phyloP scores from a whole-genome alignment of 2,329 filamentous ascomycete genomes.

The Diaporthe sp. region DNA sequence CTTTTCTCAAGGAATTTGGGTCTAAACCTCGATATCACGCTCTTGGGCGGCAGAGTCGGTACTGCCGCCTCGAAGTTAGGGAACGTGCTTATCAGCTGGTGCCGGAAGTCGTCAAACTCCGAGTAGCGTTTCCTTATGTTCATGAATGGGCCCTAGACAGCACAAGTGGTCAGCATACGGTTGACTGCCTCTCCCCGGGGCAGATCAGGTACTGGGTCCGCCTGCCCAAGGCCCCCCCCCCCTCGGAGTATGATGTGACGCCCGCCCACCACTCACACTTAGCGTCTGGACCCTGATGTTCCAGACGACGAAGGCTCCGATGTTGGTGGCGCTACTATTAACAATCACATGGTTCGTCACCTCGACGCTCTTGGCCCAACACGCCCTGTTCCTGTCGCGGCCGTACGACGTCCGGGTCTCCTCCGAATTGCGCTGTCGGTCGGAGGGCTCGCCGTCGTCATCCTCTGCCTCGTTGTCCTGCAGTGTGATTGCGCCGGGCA shows the following conservation, averaged over 20 bases:
- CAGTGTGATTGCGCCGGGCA: constrained; percentile 69
- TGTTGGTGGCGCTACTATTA: constrained; percentile 65
- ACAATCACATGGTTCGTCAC: constrained; percentile 68
- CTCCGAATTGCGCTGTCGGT: constrained; percentile 26
- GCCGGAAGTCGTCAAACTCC: constrained; percentile 87
- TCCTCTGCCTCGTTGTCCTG: constrained; percentile 70
- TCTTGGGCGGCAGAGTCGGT: constrained; percentile 91
- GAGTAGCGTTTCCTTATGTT: constrained; percentile 83
- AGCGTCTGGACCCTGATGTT: constrained; percentile 89
- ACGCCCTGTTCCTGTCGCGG: constrained; percentile 63
- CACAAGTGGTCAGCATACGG: background rate
- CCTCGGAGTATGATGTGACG: no score
- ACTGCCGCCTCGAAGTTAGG: constrained; percentile 87
- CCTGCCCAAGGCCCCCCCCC: no score
- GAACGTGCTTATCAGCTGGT: constrained; percentile 80
- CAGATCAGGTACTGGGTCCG: background rate
- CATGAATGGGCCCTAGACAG: constrained; percentile 66
- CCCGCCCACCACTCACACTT: constrained; percentile 69
- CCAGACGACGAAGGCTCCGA: constrained; percentile 96
- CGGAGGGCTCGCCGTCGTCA: constrained; percentile 49
- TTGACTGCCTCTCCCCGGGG: no score
- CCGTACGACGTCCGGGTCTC: constrained; percentile 37
- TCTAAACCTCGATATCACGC: constrained; percentile 86
- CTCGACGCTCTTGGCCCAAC: constrained; percentile 73
- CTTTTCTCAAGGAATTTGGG: constrained; percentile 88